A percentile compares a stretch with the other conserved stretches of the same genome.
phyloP scores from a whole-genome alignment of 164 flowering plant genomes.

The Magnolia kwangsiensis region DNA sequence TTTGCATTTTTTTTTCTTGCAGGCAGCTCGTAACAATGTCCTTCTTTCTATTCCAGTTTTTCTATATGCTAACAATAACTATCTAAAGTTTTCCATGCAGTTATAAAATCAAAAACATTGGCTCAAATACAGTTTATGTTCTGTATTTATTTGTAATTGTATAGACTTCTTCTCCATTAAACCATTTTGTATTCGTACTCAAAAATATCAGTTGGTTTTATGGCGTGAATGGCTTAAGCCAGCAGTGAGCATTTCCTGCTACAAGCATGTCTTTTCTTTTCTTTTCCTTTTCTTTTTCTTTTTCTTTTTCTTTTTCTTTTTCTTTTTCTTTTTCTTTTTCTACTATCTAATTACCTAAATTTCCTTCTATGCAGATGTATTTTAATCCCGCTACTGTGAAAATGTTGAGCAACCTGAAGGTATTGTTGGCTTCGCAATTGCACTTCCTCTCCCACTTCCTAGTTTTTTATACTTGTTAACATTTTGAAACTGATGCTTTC shows the following conservation, averaged over 20 bases:
- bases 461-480: too few relatives aligned
- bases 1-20: slow-evolving; percentile 25
- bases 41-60: slow-evolving; percentile 97
- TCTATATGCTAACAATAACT: slow-evolving; percentile 95
- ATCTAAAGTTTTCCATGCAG: slow-evolving; percentile 98
- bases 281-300: too few relatives aligned
- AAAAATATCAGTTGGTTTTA: neutral
- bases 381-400: slow-evolving; percentile 98
- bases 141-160: neutral
- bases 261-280: neutral
- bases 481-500: too few relatives aligned
- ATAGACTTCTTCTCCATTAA: neutral
- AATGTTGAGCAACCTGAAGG: slow-evolving; percentile 99
- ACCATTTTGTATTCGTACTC: neutral
- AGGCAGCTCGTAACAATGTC: slow-evolving; percentile 97
- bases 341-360: neutral
- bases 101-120: slow-evolving; percentile 14
- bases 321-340: neutral
- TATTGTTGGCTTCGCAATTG: too few relatives aligned
- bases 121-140: slow-evolving; percentile 1
- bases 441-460: too few relatives aligned
- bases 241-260: neutral
- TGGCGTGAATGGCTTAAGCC: neutral
- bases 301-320: too few relatives aligned
- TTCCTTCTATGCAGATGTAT: slow-evolving; percentile 61